These are phyloP conservation scores for Monosporozyma aquatica DNA, from an alignment of 805 yeast species.

Conservation along the genomic window DNA sequence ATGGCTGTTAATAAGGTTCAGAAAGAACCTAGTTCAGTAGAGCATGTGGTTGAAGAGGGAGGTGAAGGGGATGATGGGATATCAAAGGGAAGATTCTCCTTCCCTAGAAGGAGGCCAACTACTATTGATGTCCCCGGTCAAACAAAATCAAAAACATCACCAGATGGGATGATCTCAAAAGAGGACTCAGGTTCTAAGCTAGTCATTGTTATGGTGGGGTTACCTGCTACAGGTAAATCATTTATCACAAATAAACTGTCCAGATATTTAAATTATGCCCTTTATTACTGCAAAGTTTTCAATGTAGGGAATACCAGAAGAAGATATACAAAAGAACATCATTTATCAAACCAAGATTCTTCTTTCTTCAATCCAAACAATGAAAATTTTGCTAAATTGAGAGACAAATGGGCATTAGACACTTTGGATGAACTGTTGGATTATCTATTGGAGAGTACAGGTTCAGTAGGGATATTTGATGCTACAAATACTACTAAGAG, in stretches of 20 bases:
- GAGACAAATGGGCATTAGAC: slow-evolving; percentile 96
- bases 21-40: not conserved
- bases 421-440: slow-evolving; percentile 78
- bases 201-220: slow-evolving; percentile 93
- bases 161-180: slow-evolving; percentile 59
- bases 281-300: slow-evolving; percentile 82
- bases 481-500: slow-evolving; percentile 69
- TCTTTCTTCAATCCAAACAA: slow-evolving; percentile 81
- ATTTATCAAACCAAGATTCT: slow-evolving; percentile 53
- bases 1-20: not conserved
- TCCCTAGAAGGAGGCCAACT: slow-evolving; percentile 52
- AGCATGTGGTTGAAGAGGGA: too few species aligned
- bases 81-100: slow-evolving; percentile 19
- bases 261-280: slow-evolving; percentile 86
- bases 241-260: slow-evolving; percentile 87
- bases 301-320: slow-evolving; percentile 94
- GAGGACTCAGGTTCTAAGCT: slow-evolving; percentile 71
- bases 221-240: slow-evolving; percentile 92
- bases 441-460: slow-evolving; percentile 69
- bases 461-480: slow-evolving; percentile 87
- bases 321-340: slow-evolving; percentile 41
- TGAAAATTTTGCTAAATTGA: slow-evolving; percentile 46
- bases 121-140: slow-evolving; percentile 90
- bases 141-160: slow-evolving; percentile 68
- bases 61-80: not conserved